Evolutionary conservation across 495 filamentous ascomycete species (phyloP).

Genomic region (Penicillium steckii): DNA sequence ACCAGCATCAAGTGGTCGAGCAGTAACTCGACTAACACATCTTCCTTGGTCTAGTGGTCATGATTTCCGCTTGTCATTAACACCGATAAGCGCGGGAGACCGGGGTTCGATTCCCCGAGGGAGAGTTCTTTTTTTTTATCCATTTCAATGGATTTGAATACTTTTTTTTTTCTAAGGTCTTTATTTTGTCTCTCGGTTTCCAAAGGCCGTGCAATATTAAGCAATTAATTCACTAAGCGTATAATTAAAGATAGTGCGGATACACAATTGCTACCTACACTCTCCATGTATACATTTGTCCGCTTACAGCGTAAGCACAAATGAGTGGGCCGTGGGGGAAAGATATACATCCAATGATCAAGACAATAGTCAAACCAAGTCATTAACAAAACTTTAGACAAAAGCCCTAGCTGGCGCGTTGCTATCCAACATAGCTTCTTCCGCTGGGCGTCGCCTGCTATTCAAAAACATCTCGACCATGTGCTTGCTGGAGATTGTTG

Average conservation of each 20-base stretch:
- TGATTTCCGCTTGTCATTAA: conserved; percentile 54
- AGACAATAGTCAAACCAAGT: background rate
- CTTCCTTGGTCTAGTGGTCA: conserved; percentile 48
- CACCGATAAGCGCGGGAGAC: conserved; percentile 46
- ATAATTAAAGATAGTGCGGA: background rate
- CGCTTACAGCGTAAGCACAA: conserved; percentile 1
- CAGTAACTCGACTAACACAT: conserved; percentile 23
- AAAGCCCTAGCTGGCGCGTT: conserved; percentile 26
- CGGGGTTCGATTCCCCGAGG: conserved; percentile 55
- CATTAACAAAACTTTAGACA: conserved; percentile 16
- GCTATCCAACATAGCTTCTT: conserved; percentile 17
- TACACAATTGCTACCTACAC: background rate
- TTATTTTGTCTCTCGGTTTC: too few species aligned
- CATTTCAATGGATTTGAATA: too few species aligned
- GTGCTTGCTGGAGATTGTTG: conserved; percentile 48
- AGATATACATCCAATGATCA: conserved; percentile 11
- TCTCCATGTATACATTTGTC: conserved; percentile 1
- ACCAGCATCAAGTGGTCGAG: conserved; percentile 27
- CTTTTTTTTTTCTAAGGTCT: conserved; percentile 1
- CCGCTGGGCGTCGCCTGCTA: conserved; percentile 48
- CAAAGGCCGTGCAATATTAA: too few species aligned
- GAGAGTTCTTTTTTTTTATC: conserved; percentile 42
- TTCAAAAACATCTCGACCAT: conserved; percentile 63
- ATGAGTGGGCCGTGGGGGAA: conserved; percentile 8
- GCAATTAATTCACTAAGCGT: too few species aligned